Conservation (phyloP, 495 filamentous ascomycete species). For the Aspergillus wentii region DNA sequence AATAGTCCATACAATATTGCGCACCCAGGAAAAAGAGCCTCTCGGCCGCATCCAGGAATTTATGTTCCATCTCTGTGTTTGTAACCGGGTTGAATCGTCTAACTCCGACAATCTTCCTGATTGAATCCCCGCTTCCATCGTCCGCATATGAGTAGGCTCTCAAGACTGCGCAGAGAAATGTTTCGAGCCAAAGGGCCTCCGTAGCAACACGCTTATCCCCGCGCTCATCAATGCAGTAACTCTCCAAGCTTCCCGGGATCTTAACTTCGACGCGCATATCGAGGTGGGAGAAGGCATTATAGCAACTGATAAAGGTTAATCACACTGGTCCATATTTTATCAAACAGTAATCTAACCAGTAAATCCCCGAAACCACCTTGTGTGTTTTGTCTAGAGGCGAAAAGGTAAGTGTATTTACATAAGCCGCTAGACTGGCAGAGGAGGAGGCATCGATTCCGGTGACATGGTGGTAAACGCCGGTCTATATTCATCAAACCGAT, state of each 20-base stretch:
- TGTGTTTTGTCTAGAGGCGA: constrained; percentile 77
- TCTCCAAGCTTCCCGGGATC: constrained; percentile 91
- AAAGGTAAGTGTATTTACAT: constrained; percentile 96
- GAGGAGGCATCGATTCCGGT: constrained; percentile 96
- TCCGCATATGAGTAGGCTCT: constrained; percentile 95
- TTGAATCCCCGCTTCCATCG: constrained; percentile 83
- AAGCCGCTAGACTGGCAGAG: constrained; percentile 92
- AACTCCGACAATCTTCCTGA: constrained; percentile 90
- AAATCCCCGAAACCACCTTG: constrained; percentile 89
- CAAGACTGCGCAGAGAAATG: constrained; percentile 89
- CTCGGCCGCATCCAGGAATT: constrained; percentile 92
- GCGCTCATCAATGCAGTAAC: constrained; percentile 93
- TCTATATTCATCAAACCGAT: constrained; percentile 43
- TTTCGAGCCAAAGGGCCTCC: constrained; percentile 93
- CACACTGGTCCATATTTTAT: constrained; percentile 5
- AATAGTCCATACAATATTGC: constrained; percentile 1
- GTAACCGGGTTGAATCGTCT: constrained; percentile 95
- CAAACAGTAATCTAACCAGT: constrained; percentile 59
- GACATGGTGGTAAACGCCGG: constrained; percentile 95
- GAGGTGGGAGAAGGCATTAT: constrained; percentile 97
- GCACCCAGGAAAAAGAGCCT: constrained; percentile 89
- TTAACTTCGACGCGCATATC: constrained; percentile 98
- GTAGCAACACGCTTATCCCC: constrained; percentile 89
- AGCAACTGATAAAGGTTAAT: constrained; percentile 61
- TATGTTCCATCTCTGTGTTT: constrained; percentile 94